Conservation (phyloP, 2,329 filamentous ascomycete genomes). For the Domatiomyces globalis region DNA sequence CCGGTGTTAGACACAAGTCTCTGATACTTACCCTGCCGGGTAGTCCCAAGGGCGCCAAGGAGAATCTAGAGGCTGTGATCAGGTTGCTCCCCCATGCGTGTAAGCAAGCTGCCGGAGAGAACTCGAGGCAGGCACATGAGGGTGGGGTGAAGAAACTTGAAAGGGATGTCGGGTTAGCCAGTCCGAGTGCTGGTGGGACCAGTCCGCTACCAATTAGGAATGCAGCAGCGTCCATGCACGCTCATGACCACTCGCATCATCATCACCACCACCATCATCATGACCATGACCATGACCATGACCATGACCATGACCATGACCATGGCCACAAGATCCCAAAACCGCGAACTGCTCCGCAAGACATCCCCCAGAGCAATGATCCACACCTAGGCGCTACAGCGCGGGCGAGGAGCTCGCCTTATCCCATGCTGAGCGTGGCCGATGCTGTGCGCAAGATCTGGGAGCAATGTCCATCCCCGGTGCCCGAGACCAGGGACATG, state of each 20-base stretch:
- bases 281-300: slow-evolving; percentile 40
- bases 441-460: slow-evolving; percentile 62
- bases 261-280: slow-evolving; percentile 25
- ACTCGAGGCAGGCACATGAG: slow-evolving; percentile 65
- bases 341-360: slow-evolving; percentile 55
- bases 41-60: slow-evolving; percentile 85
- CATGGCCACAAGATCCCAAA: slow-evolving; percentile 46
- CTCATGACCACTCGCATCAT: slow-evolving; percentile 10
- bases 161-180: slow-evolving; percentile 55
- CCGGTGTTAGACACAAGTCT: slow-evolving; percentile 67
- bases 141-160: slow-evolving; percentile 77
- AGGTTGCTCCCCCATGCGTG: slow-evolving; percentile 95
- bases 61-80: slow-evolving; percentile 79
- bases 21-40: slow-evolving; percentile 82
- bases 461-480: slow-evolving; percentile 54
- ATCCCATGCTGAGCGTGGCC: slow-evolving; percentile 76
- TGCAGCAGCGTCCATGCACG: not conserved
- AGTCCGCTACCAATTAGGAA: not conserved
- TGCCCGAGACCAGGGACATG: slow-evolving; percentile 47
- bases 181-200: slow-evolving; percentile 2
- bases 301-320: slow-evolving; percentile 30
- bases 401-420: slow-evolving; percentile 73
- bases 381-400: slow-evolving; percentile 46
- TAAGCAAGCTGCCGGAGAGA: slow-evolving; percentile 65
- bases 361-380: slow-evolving; percentile 44